Conservation (phyloP, 345 rosid species). For the Leavenworthia alabamica region DNA sequence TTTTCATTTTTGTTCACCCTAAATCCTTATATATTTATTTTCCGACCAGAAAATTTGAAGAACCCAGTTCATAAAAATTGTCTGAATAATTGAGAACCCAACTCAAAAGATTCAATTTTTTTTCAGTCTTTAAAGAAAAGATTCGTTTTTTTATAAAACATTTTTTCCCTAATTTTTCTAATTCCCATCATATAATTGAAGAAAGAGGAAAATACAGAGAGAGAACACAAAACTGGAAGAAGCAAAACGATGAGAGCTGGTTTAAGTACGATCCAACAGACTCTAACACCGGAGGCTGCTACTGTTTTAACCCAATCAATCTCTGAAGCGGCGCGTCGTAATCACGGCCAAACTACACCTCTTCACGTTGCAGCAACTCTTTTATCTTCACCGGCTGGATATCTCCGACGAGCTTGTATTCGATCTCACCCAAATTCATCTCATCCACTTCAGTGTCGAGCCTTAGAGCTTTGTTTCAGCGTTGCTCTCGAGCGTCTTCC, state of each 20-base stretch:
- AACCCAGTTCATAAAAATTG: slow-evolving; percentile 2
- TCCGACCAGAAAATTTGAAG: slow-evolving; percentile 1
- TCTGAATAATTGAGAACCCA: slow-evolving; percentile 26
- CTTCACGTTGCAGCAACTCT: slow-evolving; percentile 93
- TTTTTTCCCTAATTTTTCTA: background rate
- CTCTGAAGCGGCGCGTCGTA: slow-evolving; percentile 83
- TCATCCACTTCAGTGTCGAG: slow-evolving; percentile 97
- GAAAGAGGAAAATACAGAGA: slow-evolving; percentile 16
- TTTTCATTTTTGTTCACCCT: slow-evolving; percentile 5
- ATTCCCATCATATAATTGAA: slow-evolving; percentile 23
- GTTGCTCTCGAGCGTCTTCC: slow-evolving; percentile 96
- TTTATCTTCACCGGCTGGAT: slow-evolving; percentile 68
- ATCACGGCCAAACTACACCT: slow-evolving; percentile 94
- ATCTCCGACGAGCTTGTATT: slow-evolving; percentile 91
- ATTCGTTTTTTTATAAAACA: slow-evolving; percentile 6
- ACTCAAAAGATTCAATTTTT: slow-evolving; percentile 22
- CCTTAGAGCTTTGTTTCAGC: slow-evolving; percentile 97
- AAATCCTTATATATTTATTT: slow-evolving; percentile 8
- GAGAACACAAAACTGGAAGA: background rate
- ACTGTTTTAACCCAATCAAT: slow-evolving; percentile 81
- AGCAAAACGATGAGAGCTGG: slow-evolving; percentile 75
- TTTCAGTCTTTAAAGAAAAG: background rate
- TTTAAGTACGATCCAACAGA: slow-evolving; percentile 90
- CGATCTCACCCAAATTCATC: slow-evolving; percentile 97
- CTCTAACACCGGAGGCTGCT: slow-evolving; percentile 94